These are phyloP conservation scores for Orychophragmus violaceus DNA, from an alignment of 345 rosid species.

Conservation along the genomic window DNA sequence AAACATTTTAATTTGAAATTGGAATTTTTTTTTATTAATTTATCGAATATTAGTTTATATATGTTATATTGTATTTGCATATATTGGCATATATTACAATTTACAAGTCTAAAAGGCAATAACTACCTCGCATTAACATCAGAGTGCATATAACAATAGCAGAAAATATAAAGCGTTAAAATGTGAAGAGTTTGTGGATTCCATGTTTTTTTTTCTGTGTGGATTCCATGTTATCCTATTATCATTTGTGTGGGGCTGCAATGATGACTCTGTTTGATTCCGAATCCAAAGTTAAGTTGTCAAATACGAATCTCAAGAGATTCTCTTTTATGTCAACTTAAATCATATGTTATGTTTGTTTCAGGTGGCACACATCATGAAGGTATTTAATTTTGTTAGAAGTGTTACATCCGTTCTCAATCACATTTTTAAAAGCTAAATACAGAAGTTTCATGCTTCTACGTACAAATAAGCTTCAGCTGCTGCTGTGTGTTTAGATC, in stretches of 20 bases:
- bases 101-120: not conserved
- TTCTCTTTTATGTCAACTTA: slow-evolving; percentile 7
- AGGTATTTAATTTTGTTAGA: not conserved
- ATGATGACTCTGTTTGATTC: slow-evolving; percentile 12
- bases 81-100: not conserved
- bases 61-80: too few relatives aligned
- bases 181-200: slow-evolving; percentile 10
- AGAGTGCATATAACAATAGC: not conserved
- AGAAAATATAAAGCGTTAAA: not conserved
- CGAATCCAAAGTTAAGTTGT: slow-evolving; percentile 22
- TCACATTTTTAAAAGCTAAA: not conserved
- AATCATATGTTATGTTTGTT: slow-evolving; percentile 10
- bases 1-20: too few relatives aligned
- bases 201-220: slow-evolving; percentile 29
- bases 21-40: too few relatives aligned
- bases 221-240: slow-evolving; percentile 21
- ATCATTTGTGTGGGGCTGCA: not conserved
- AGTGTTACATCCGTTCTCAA: not conserved
- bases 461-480: not conserved
- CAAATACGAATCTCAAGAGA: slow-evolving; percentile 21
- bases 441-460: not conserved
- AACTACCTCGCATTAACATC: not conserved
- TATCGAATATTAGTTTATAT: too few relatives aligned
- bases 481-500: not conserved
- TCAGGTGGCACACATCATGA: slow-evolving; percentile 3